phyloP scores from a whole-genome alignment of 495 filamentous ascomycete genomes.

The Penicillium simplicissimum region DNA sequence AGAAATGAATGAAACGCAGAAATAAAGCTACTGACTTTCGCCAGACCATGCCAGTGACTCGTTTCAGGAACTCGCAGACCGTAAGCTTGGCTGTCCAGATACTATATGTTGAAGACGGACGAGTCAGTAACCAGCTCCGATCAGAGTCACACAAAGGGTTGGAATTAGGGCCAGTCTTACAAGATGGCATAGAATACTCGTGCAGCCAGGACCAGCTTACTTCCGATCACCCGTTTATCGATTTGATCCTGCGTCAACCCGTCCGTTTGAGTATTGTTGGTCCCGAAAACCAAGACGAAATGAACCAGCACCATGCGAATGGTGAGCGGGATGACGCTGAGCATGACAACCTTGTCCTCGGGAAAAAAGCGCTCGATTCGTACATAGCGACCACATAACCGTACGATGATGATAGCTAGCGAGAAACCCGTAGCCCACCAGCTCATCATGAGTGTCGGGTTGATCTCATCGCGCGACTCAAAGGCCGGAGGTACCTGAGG shows the following conservation, averaged over 20 bases:
- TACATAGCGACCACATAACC: slow-evolving; percentile 75
- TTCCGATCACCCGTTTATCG: slow-evolving; percentile 48
- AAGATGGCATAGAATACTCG: slow-evolving; percentile 59
- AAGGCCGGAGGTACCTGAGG: slow-evolving; percentile 55
- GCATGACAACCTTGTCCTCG: slow-evolving; percentile 85
- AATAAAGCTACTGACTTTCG: slow-evolving; percentile 65
- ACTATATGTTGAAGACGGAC: slow-evolving; percentile 42
- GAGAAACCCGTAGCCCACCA: slow-evolving; percentile 93
- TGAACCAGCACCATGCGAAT: slow-evolving; percentile 85
- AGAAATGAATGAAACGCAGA: slow-evolving; percentile 69
- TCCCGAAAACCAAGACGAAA: slow-evolving; percentile 78
- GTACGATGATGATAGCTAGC: slow-evolving; percentile 73
- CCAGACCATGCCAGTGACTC: slow-evolving; percentile 70
- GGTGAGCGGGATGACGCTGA: slow-evolving; percentile 76
- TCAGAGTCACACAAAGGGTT: neutral
- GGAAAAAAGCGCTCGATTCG: slow-evolving; percentile 77
- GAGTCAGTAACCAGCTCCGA: slow-evolving; percentile 1
- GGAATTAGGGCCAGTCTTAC: slow-evolving; percentile 37
- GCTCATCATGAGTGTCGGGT: slow-evolving; percentile 81
- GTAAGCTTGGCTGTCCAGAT: slow-evolving; percentile 92
- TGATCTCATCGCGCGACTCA: slow-evolving; percentile 55
- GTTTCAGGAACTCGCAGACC: slow-evolving; percentile 85
- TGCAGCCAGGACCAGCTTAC: slow-evolving; percentile 52
- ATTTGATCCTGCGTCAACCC: slow-evolving; percentile 46
- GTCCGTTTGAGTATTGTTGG: slow-evolving; percentile 68